A percentile compares a stretch with the other conserved stretches of the same genome.
These are phyloP conservation scores for Helicocarpus griseus DNA, from an alignment of 2,329 filamentous ascomycete species.

Conservation along the genomic window DNA sequence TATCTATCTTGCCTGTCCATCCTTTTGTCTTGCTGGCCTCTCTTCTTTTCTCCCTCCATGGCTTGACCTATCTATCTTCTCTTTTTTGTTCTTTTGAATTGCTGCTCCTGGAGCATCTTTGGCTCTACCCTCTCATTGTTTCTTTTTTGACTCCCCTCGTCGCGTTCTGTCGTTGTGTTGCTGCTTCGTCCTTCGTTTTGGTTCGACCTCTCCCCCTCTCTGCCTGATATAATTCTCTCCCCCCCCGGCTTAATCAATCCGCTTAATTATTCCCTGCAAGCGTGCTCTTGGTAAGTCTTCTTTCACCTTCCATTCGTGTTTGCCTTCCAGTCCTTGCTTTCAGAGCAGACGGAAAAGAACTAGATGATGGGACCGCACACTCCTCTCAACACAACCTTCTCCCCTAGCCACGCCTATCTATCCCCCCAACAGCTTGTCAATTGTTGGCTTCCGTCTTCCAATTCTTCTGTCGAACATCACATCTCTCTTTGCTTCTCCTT, in stretches of 20 bases:
- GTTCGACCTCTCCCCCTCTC: background rate
- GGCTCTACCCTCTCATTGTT: background rate
- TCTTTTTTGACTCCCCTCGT: background rate
- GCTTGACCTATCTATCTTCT: background rate
- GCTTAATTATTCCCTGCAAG: background rate
- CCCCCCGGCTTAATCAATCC: background rate
- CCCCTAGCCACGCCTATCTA: background rate
- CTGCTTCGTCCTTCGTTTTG: too few relatives aligned
- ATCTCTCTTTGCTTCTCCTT: background rate
- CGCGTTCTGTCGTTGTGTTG: too few relatives aligned
- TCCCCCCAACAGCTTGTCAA: background rate
- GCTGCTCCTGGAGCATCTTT: slow-evolving; percentile 1
- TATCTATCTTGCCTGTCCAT: too few relatives aligned
- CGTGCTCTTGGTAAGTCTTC: background rate
- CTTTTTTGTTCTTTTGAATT: background rate
- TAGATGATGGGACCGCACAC: background rate
- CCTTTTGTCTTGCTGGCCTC: background rate
- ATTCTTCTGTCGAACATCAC: background rate
- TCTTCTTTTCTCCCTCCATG: background rate
- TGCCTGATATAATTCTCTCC: background rate
- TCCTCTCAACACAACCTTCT: background rate
- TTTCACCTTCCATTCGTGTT: background rate
- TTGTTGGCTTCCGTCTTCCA: background rate
- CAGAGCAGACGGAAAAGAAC: background rate
- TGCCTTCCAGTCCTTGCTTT: background rate